Evolutionary conservation across 106 monocot genomes (phyloP), one percentile per base, ranked within the genome.

Genomic region (Phalaenopsis equestris): DNA sequence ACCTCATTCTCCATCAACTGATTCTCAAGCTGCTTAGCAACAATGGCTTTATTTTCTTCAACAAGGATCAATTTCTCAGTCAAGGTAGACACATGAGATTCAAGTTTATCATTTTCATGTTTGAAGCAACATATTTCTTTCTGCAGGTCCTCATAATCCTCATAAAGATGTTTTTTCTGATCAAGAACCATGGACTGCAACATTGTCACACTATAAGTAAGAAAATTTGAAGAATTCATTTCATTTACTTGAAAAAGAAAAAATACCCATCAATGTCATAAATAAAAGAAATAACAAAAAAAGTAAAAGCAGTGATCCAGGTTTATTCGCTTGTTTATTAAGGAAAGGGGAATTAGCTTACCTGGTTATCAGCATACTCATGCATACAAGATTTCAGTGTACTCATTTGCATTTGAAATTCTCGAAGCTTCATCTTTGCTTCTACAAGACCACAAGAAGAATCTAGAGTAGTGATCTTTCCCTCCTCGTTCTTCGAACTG

Each of bases 21-120:
- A 6, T 75, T 75, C n/a, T 75, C 97, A 90, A 92, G 89, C 8
- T 47, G 84, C 86, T 92, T 94, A 6, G 78, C 85, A 74, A 91
- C 90, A 84, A 94, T 83, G 81, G 92, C 94, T 84, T 98, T 89
- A 79, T 94, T 86, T 87, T 94, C 98, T 86, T 91, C 89, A 56
- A 91, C 92, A 83, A 91, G 74, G 36, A 89, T 90, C 78, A 94
- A 78, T 65, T 90, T 80, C 80, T 88, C 86, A 82, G 86, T 87
- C 78, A 95, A 82, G 68, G 64, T 55, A 73, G 56, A 39, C 30
- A 92, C 36, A 64, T 84, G 46, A 49, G 90, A 82, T 64, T 77
- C 55, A 30, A 92, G 79, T 14, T 75, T 45, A 67, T 57, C 87
- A 75, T 79, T 90, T 77, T 92, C 89, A 77, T 89, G 77, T 47